Evolutionary conservation across 169 alveolate species (phyloP), one percentile per base, ranked within the genome.

Genomic region (Theileria equi): DNA sequence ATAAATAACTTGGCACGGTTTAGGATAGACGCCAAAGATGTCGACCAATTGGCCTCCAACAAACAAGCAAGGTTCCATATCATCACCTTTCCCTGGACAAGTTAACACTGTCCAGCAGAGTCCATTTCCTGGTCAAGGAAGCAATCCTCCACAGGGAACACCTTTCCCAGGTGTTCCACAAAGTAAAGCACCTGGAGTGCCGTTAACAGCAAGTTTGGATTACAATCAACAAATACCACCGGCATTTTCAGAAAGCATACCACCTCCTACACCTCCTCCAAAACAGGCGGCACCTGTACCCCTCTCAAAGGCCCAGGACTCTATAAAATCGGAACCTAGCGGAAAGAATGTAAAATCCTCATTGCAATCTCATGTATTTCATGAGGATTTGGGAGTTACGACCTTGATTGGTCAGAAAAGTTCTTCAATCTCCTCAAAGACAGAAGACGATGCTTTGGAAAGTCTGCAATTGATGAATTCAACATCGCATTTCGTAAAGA

Each of bases 351-450:
- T 49, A 41, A 43, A 74, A 68, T 62, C 62, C 41, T 47, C 65
- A 16, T 40, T 44, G 0, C 68, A 70, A 5, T 63, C 68, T 43
- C 84, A 74, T 43, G 84, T 74, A 52, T 74, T 64, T 58, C 84
- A 74, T 41, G 84, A 74, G 36, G 59, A 38, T 45, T 58, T 74
- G 62, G 36, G 52, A 40, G 32, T 55, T 17, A 34, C 78, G 4
- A 40, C 69, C n/a, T 25, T 63, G 23, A 10, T 44, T 23, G 66
- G 49, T 1, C 48, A 13, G 26, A 25, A 31, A 25, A 1, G 58
- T 38, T 10, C 79, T 5, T 4, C 79, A 26, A n/a, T n/a, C n/a
- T n/a, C n/a, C n/a, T n/a, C n/a, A n/a, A 67, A 3, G 35, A 67
- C 62, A 21, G 79, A 64, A 0, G 79, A 59, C 11, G 76, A 59